Percentiles rank a stretch among this genome's conserved stretches.
These are phyloP conservation scores for Neostapfia colusana DNA, from an alignment of 176 grass and related monocot genomes.

Conservation along the genomic window DNA sequence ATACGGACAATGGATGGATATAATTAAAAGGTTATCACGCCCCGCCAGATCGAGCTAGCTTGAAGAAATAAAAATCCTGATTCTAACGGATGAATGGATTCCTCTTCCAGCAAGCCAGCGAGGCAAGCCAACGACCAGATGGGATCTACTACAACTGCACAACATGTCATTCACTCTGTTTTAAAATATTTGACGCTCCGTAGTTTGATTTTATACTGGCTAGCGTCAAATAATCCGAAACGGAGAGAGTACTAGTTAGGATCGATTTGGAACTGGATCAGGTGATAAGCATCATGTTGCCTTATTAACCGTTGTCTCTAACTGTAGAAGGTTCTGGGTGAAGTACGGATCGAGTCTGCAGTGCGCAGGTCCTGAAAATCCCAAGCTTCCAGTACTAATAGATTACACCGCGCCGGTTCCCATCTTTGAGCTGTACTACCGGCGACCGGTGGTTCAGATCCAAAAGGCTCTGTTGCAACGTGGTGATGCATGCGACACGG, in stretches of 20 bases:
- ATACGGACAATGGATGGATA: not conserved
- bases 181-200: too few relatives aligned
- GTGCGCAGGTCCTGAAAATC: not conserved
- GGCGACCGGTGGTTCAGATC: not conserved
- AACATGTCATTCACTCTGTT: too few relatives aligned
- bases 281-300: constrained; percentile 6
- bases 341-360: not conserved
- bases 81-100: not conserved
- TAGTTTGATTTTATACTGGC: too few relatives aligned
- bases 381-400: not conserved
- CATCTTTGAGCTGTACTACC: not conserved
- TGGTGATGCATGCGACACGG: constrained; percentile 31
- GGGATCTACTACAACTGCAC: not conserved
- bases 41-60: constrained; percentile 1
- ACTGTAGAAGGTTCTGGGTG: not conserved
- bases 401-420: not conserved
- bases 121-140: constrained; percentile 13
- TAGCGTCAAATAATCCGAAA: too few relatives aligned
- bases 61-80: not conserved
- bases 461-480: not conserved
- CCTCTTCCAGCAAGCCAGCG: constrained; percentile 37
- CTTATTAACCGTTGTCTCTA: too few relatives aligned
- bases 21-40: constrained; percentile 7
- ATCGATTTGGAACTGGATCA: constrained; percentile 20
- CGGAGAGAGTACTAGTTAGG: not conserved